Percentiles rank a stretch among this genome's conserved stretches.
phyloP scores from a whole-genome alignment of 768 basidiomycete genomes.

The Lactifluus echinatus region DNA sequence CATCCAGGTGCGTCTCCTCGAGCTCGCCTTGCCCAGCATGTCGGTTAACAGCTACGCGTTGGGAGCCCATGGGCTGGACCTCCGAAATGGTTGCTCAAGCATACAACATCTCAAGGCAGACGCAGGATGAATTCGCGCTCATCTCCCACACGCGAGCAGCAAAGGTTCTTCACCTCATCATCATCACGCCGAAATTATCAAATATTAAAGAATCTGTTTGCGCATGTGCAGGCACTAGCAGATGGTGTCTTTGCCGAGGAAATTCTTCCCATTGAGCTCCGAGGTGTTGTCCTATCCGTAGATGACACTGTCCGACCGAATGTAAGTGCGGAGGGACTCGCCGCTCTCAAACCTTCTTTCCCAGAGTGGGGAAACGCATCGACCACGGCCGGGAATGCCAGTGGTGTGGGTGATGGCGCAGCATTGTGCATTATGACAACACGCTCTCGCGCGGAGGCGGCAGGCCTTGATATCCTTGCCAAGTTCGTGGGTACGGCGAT shows the following conservation, averaged over 20 bases:
- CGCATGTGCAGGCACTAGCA: constrained; percentile 47
- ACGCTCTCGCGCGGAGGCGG: constrained; percentile 63
- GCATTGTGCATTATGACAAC: constrained; percentile 77
- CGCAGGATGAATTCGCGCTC: constrained; percentile 85
- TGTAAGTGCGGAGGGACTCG: constrained; percentile 68
- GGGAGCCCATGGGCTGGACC: constrained; percentile 91
- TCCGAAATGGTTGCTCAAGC: constrained; percentile 82
- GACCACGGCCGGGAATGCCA: constrained; percentile 81
- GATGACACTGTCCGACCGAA: constrained; percentile 88
- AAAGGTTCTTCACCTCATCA: constrained; percentile 33
- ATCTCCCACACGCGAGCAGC: constrained; percentile 79
- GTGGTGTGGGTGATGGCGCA: constrained; percentile 89
- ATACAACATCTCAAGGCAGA: constrained; percentile 68
- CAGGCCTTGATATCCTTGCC: constrained; percentile 71
- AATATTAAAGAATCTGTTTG: neutral
- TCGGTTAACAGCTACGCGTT: neutral
- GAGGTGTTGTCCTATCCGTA: constrained; percentile 52
- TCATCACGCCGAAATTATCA: neutral
- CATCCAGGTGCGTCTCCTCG: constrained; percentile 43
- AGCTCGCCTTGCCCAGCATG: neutral
- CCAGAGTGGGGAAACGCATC: constrained; percentile 62
- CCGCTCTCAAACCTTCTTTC: constrained; percentile 80
- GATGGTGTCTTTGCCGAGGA: constrained; percentile 75
- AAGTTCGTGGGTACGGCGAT: constrained; percentile 77
- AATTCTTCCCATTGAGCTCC: constrained; percentile 78